phyloP scores from a whole-genome alignment of 2,329 filamentous ascomycete genomes.

The Aspergillus quadricinctus region DNA sequence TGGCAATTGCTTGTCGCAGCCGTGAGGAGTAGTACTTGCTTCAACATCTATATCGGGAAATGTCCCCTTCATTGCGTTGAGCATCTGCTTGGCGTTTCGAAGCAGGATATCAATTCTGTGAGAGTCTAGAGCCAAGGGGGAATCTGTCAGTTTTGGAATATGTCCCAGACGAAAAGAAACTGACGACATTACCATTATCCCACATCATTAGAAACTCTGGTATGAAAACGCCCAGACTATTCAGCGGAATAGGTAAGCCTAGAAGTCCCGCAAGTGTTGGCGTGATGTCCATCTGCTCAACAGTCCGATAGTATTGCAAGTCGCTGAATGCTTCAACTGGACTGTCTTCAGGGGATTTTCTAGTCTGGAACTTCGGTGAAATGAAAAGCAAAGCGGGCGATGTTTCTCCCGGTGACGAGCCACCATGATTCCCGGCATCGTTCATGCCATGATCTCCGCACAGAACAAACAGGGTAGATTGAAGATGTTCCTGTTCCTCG shows the following conservation, averaged over 20 bases:
- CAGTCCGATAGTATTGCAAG: conserved; percentile 75
- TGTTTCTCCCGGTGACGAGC: conserved; percentile 88
- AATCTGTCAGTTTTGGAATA: conserved; percentile 7
- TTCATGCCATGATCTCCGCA: conserved; percentile 99
- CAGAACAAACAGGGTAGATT: conserved; percentile 76
- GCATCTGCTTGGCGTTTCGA: conserved; percentile 76
- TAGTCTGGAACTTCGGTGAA: conserved; percentile 69
- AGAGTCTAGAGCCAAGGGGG: conserved; percentile 21
- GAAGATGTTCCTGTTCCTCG: conserved; percentile 63
- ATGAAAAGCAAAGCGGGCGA: conserved; percentile 89
- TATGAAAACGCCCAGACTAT: conserved; percentile 86
- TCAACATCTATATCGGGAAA: conserved; percentile 57
- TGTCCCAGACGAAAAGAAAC: not conserved
- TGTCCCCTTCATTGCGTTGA: conserved; percentile 69
- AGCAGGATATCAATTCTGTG: conserved; percentile 66
- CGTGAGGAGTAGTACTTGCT: conserved; percentile 11
- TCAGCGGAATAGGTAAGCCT: conserved; percentile 81
- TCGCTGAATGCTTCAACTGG: conserved; percentile 62
- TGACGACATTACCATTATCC: conserved; percentile 51
- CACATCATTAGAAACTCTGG: conserved; percentile 74
- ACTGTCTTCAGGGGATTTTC: conserved; percentile 44
- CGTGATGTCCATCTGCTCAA: conserved; percentile 94
- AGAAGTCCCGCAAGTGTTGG: conserved; percentile 83
- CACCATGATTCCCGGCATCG: conserved; percentile 93
- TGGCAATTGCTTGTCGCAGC: conserved; percentile 19